Conservation (phyloP, 2,329 filamentous ascomycete species). For the Lachnellula arida region DNA sequence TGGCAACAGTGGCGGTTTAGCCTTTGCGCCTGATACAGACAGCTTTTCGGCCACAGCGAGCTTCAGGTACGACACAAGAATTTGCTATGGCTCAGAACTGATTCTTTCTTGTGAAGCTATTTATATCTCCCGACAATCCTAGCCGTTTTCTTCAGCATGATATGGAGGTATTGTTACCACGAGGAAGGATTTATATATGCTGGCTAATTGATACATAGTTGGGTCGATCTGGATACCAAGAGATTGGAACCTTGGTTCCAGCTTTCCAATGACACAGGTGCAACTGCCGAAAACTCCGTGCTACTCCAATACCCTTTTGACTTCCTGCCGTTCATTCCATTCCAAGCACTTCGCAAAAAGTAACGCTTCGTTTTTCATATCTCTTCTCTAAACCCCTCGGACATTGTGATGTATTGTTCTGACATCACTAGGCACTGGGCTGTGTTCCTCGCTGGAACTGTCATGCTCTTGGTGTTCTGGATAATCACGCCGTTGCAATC, state of each 20-base stretch:
- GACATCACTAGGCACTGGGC: conserved; percentile 44
- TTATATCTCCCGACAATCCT: conserved; percentile 50
- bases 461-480: conserved; percentile 50
- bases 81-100: no score
- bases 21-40: conserved; percentile 21
- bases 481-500: conserved; percentile 50
- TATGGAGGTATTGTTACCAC: conserved; percentile 37
- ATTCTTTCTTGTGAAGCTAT: conserved; percentile 3
- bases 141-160: conserved; percentile 49
- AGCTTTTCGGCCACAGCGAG: conserved; percentile 34
- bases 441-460: conserved; percentile 43
- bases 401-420: neutral
- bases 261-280: conserved; percentile 44
- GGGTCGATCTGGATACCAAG: conserved; percentile 56
- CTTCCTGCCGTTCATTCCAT: conserved; percentile 40
- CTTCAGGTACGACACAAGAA: conserved; percentile 31
- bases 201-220: conserved; percentile 29
- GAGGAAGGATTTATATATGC: neutral
- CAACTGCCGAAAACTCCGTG: conserved; percentile 41
- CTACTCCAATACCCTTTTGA: conserved; percentile 51
- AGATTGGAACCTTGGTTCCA: conserved; percentile 58
- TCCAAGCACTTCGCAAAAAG: conserved; percentile 34
- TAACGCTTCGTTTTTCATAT: conserved; percentile 1
- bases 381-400: no score
- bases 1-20: conserved; percentile 36